Evolutionary conservation across 768 basidiomycete genomes (phyloP).

Genomic region (Kwoniella europaea): DNA sequence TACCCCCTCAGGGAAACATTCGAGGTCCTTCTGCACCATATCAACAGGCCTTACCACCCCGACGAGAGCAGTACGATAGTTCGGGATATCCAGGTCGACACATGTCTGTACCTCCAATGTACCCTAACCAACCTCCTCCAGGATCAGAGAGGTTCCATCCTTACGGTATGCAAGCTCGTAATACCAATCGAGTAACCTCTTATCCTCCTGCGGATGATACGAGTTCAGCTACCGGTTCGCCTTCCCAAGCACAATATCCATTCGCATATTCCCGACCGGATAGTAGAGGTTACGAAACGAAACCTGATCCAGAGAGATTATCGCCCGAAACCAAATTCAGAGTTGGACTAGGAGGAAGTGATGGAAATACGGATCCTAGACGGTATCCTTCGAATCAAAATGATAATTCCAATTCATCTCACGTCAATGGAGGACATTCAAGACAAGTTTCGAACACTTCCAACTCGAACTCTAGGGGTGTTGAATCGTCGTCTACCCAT

Average conservation of each 20-base stretch:
- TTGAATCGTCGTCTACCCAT: background rate
- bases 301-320: conserved; percentile 7
- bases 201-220: conserved; percentile 13
- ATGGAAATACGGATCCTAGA: conserved; percentile 19
- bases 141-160: conserved; percentile 18
- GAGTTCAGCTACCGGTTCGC: conserved; percentile 8
- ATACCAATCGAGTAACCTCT: conserved; percentile 6
- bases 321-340: conserved; percentile 21
- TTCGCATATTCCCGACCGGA: conserved; percentile 15
- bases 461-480: background rate
- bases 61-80: conserved; percentile 23
- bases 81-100: conserved; percentile 20
- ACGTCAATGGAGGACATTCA: conserved; percentile 7
- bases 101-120: conserved; percentile 29
- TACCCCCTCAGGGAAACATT: conserved; percentile 5
- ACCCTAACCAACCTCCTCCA: conserved; percentile 5
- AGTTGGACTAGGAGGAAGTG: background rate
- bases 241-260: conserved; percentile 16
- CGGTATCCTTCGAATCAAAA: conserved; percentile 13
- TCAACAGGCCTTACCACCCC: background rate
- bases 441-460: conserved; percentile 21
- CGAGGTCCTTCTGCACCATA: conserved; percentile 16
- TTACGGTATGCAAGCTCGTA: conserved; percentile 17
- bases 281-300: conserved; percentile 11
- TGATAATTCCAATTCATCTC: no score